Evolutionary conservation across 306 rosid species (phyloP).

Genomic region (Lathyrus oleraceus): DNA sequence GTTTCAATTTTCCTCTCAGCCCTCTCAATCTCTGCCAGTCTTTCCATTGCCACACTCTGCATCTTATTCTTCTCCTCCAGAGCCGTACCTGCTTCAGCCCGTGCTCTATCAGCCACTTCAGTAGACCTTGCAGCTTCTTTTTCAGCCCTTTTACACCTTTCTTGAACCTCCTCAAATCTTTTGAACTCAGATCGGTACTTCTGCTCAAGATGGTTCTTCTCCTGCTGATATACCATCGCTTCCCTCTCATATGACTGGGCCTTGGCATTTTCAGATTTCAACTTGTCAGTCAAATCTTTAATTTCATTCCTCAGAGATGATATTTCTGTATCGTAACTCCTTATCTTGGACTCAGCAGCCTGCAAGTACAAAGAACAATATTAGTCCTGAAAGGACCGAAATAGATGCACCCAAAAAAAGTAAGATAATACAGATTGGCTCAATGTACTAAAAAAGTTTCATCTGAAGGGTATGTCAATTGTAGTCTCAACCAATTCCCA

Average conservation of each 20-base stretch:
- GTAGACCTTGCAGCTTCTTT: conserved; percentile 76
- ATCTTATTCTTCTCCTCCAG: conserved; percentile 81
- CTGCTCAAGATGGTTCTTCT: conserved; percentile 73
- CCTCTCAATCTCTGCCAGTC: conserved; percentile 77
- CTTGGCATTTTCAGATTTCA: conserved; percentile 60
- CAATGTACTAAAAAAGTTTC: background rate
- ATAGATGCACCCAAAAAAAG: background rate
- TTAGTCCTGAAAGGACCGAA: background rate
- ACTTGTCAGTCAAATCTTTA: conserved; percentile 59
- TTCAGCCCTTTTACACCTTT: conserved; percentile 78
- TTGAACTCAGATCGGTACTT: conserved; percentile 70
- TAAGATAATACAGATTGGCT: conserved; percentile 1
- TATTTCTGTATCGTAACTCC: conserved; percentile 70
- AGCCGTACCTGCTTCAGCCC: conserved; percentile 65
- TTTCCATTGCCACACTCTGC: conserved; percentile 89
- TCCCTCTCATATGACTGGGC: conserved; percentile 82
- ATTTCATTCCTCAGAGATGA: conserved; percentile 63
- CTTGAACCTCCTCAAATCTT: conserved; percentile 79
- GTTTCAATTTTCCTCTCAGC: conserved; percentile 72
- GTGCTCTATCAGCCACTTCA: conserved; percentile 83
- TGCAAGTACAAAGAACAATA: conserved; percentile 41
- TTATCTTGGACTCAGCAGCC: conserved; percentile 84
- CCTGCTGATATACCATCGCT: conserved; percentile 65
- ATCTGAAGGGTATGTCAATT: background rate
- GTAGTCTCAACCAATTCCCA: background rate